Evolutionary conservation across 805 yeast species (phyloP), one percentile per base, ranked within the genome.

Genomic region (Jamesozyma rosinii): DNA sequence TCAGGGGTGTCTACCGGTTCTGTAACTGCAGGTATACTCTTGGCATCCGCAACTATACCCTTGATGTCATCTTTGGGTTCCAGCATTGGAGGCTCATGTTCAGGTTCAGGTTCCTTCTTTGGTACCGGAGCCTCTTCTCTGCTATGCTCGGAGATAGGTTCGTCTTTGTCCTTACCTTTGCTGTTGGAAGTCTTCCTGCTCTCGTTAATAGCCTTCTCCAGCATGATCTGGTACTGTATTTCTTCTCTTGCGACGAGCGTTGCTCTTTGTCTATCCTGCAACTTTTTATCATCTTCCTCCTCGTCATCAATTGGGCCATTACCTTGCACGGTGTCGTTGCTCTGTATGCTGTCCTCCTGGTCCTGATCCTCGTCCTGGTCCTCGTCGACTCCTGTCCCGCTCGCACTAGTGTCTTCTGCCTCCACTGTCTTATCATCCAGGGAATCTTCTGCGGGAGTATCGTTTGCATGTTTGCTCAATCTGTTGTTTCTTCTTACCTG

Each of bases 191-290:
- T 18, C 13, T 32, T 30, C 17, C 21, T 19, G 41, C 71, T 66
- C 45, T 67, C 72, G 36, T 63, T 62, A 40, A 69, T 55, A 0
- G 66, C 73, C 44, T 68, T 59, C 43, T 69, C 66, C 13, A 69
- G 50, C 63, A 68, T 59, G 22, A 64, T 58, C 49, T 67, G 71
- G 45, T 67, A 69, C 33, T 69, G 67, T n/a, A 67, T 66, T 43
- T 69, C 73, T 46, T 68, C 71, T 46, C 71, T 59, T 2, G 70
- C 67, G 40, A 58, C 55, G 21, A 57, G 63, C 5, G 69, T 67
- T 6, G 67, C 69, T 33, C 70, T 51, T 38, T 64, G 66, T 37
- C 67, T 60, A 43, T 59, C 64, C 38, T 51, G 52, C 14, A 54
- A 47, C 34, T 51, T 53, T 38, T 49, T 55, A 10, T 55, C 54